phyloP scores from a whole-genome alignment of 2,329 filamentous ascomycete species.

The Fusarium camptoceras region DNA sequence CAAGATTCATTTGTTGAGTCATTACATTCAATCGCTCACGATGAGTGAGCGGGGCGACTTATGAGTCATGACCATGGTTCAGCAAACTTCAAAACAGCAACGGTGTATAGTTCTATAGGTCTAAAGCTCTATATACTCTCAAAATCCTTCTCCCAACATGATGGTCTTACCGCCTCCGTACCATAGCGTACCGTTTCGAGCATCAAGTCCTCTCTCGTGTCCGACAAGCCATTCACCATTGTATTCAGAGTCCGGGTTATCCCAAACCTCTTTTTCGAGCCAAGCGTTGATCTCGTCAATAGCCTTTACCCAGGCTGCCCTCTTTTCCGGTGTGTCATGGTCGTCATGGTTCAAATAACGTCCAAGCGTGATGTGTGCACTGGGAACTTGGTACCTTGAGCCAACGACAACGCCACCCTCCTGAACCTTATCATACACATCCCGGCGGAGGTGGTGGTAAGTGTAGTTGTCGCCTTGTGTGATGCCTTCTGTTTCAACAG shows the following conservation, averaged over 20 bases:
- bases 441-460: slow-evolving; percentile 89
- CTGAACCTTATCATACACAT: slow-evolving; percentile 74
- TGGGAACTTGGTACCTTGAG: slow-evolving; percentile 88
- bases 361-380: slow-evolving; percentile 88
- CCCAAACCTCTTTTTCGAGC: slow-evolving; percentile 79
- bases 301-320: slow-evolving; percentile 72
- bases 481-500: slow-evolving; percentile 51
- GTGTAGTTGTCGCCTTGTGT: slow-evolving; percentile 75
- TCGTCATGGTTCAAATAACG: slow-evolving; percentile 79
- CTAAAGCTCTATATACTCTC: slow-evolving; percentile 37
- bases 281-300: slow-evolving; percentile 83
- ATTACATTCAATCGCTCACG: slow-evolving; percentile 15
- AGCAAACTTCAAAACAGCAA: slow-evolving; percentile 17
- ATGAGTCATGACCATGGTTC: slow-evolving; percentile 8
- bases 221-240: slow-evolving; percentile 86
- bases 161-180: slow-evolving; percentile 86
- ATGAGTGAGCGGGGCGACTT: neutral
- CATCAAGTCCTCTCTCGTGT: slow-evolving; percentile 83
- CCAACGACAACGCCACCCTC: slow-evolving; percentile 75
- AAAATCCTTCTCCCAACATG: slow-evolving; percentile 71
- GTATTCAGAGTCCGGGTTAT: slow-evolving; percentile 57
- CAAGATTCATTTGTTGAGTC: slow-evolving; percentile 6
- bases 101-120: slow-evolving; percentile 27
- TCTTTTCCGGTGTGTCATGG: slow-evolving; percentile 67
- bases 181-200: slow-evolving; percentile 81